Evolutionary conservation across 306 rosid species (phyloP).

Genomic region (Trichosanthes cucumerina): DNA sequence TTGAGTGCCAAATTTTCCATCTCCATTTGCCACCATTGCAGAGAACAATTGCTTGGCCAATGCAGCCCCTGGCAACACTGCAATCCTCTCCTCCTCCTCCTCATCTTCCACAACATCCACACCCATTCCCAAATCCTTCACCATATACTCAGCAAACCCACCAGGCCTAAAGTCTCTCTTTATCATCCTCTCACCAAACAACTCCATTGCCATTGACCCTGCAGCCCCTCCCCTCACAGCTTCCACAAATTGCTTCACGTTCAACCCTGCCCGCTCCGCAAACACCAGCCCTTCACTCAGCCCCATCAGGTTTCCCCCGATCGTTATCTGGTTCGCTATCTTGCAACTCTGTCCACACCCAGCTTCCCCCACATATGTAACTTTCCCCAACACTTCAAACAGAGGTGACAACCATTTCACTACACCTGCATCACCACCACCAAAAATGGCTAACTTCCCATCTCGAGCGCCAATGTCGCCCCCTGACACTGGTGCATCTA

Average conservation of each 20-base stretch:
- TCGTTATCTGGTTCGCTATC: constrained; percentile 59
- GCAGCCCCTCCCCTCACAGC: constrained; percentile 58
- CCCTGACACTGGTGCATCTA: constrained; percentile 81
- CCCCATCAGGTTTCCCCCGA: constrained; percentile 50
- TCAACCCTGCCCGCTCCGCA: constrained; percentile 55
- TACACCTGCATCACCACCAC: constrained; percentile 44
- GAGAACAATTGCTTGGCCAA: constrained; percentile 54
- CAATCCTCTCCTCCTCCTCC: constrained; percentile 26
- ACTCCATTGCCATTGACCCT: constrained; percentile 50
- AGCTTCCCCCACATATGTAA: constrained; percentile 42
- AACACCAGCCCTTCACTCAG: constrained; percentile 72
- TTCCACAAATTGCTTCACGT: constrained; percentile 33
- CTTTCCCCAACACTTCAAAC: constrained; percentile 40
- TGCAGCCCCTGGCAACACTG: constrained; percentile 70
- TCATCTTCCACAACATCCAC: constrained; percentile 31
- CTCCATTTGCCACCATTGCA: constrained; percentile 68
- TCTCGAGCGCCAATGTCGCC: constrained; percentile 82
- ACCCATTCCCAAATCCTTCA: constrained; percentile 88
- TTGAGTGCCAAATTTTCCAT: constrained; percentile 64
- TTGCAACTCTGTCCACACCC: constrained; percentile 80
- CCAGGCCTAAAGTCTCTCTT: constrained; percentile 55
- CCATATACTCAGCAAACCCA: constrained; percentile 57
- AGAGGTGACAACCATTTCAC: constrained; percentile 54
- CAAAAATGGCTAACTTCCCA: constrained; percentile 60
- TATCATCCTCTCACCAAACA: constrained; percentile 64